A percentile compares a stretch with the other conserved stretches of the same genome.
Evolutionary conservation across 495 filamentous ascomycete genomes (phyloP).

Genomic region (Articulospora tetracladia): DNA sequence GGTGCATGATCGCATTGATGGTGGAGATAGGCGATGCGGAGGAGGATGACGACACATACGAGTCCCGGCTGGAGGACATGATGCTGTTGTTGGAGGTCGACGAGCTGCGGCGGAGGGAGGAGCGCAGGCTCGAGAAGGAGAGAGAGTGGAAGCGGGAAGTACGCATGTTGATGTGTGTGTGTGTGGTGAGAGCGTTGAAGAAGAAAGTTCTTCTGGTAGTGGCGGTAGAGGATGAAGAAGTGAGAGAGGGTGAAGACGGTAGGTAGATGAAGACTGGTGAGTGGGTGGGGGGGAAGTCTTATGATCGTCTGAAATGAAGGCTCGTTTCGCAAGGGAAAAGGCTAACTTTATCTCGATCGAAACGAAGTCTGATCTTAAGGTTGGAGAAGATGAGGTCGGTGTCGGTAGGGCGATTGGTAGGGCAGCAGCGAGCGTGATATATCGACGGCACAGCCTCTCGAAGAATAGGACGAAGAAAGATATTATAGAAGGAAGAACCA

Average conservation of each 20-base stretch:
- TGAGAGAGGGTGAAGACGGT: not conserved
- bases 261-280: not conserved
- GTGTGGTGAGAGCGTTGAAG: not conserved
- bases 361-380: not conserved
- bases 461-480: conserved; percentile 7
- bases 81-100: conserved; percentile 29
- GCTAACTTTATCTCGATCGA: not conserved
- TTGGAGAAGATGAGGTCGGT: too few species aligned
- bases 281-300: not conserved
- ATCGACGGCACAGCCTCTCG: conserved; percentile 22
- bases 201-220: too few species aligned
- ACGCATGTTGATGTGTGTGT: conserved; percentile 19
- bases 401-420: too few species aligned
- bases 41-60: conserved; percentile 36
- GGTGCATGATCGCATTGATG: conserved; percentile 49
- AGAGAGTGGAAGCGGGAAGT: conserved; percentile 44
- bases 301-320: not conserved
- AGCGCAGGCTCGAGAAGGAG: conserved; percentile 45
- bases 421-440: too few species aligned
- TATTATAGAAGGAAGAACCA: not conserved
- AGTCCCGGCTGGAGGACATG: conserved; percentile 30
- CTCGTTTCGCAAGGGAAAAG: not conserved
- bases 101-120: conserved; percentile 36
- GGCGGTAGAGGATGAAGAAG: too few species aligned
- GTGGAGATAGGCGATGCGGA: conserved; percentile 28